Conservation (phyloP, 352 stramenopile genomes). For the Globisporangium acanthophoron region DNA sequence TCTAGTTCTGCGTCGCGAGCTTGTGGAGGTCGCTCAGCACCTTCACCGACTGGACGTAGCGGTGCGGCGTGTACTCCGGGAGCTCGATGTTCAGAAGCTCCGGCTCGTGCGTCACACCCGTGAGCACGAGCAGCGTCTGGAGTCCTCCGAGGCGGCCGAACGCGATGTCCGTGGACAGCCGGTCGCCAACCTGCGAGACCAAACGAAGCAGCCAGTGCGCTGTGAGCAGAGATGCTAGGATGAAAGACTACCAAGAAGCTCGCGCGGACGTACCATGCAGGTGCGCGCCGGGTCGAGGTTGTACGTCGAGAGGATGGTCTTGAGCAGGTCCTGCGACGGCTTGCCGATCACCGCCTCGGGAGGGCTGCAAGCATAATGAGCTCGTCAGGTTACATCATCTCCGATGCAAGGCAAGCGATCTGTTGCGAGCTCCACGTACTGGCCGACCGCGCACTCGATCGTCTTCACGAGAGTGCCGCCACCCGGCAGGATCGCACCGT, state of each 20-base stretch:
- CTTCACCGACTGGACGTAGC: slow-evolving; percentile 68
- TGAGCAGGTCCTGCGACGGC: slow-evolving; percentile 75
- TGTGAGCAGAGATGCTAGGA: background rate
- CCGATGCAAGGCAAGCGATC: background rate
- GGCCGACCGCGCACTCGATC: slow-evolving; percentile 57
- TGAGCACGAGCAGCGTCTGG: slow-evolving; percentile 73
- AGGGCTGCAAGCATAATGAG: slow-evolving; percentile 19
- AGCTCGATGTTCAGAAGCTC: slow-evolving; percentile 52
- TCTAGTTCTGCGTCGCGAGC: slow-evolving; percentile 21
- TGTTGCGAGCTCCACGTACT: slow-evolving; percentile 24
- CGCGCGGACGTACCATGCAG: slow-evolving; percentile 55
- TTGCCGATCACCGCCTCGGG: slow-evolving; percentile 78
- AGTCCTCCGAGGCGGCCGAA: slow-evolving; percentile 69
- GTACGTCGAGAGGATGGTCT: slow-evolving; percentile 75
- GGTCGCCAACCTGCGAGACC: slow-evolving; percentile 59
- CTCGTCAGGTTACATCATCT: background rate
- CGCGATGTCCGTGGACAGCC: slow-evolving; percentile 79
- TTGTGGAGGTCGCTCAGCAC: slow-evolving; percentile 65
- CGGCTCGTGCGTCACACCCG: slow-evolving; percentile 54
- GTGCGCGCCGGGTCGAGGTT: slow-evolving; percentile 61
- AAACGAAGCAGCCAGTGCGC: background rate
- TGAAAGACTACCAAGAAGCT: background rate
- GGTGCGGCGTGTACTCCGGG: slow-evolving; percentile 47
- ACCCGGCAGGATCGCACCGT: slow-evolving; percentile 65
- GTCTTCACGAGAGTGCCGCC: slow-evolving; percentile 68